phyloP scores from a whole-genome alignment of 305 asterid species.

The Fraxinus paxiana region DNA sequence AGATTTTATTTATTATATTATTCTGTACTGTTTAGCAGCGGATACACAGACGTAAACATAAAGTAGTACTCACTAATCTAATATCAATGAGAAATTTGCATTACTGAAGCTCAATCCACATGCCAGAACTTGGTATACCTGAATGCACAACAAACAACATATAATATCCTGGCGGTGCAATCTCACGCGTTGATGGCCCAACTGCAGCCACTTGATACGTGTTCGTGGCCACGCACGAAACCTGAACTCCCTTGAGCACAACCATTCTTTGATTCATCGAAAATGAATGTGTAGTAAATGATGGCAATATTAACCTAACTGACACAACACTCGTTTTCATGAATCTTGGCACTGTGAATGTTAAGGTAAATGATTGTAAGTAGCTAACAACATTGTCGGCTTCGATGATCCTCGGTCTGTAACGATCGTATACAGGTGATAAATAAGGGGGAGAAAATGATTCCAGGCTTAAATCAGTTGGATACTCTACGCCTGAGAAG shows the following conservation, averaged over 20 bases:
- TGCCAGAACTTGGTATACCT: slow-evolving; percentile 48
- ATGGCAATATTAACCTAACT: slow-evolving; percentile 47
- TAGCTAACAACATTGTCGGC: slow-evolving; percentile 27
- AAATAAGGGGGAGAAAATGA: slow-evolving; percentile 58
- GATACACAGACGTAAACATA: not conserved
- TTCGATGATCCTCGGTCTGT: slow-evolving; percentile 35
- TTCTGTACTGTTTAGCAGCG: not conserved
- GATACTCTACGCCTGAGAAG: slow-evolving; percentile 47
- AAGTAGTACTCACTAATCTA: not conserved
- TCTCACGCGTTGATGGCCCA: slow-evolving; percentile 53
- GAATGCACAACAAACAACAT: slow-evolving; percentile 59
- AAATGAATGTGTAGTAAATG: slow-evolving; percentile 60
- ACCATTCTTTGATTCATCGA: slow-evolving; percentile 73
- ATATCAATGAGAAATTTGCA: not conserved
- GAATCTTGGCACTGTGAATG: slow-evolving; percentile 24
- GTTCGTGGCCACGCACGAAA: slow-evolving; percentile 3
- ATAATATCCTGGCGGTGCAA: slow-evolving; percentile 64
- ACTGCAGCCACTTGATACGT: slow-evolving; percentile 19
- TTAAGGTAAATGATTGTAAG: slow-evolving; percentile 25
- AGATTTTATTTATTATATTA: not conserved
- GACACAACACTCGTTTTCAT: slow-evolving; percentile 19
- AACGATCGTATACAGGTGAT: slow-evolving; percentile 23
- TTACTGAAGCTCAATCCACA: slow-evolving; percentile 48
- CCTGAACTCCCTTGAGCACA: slow-evolving; percentile 31
- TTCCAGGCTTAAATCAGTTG: slow-evolving; percentile 63